These are phyloP conservation scores for Magnusiomyces magnusii DNA, from an alignment of 1,139 yeast genomes.

Conservation along the genomic window DNA sequence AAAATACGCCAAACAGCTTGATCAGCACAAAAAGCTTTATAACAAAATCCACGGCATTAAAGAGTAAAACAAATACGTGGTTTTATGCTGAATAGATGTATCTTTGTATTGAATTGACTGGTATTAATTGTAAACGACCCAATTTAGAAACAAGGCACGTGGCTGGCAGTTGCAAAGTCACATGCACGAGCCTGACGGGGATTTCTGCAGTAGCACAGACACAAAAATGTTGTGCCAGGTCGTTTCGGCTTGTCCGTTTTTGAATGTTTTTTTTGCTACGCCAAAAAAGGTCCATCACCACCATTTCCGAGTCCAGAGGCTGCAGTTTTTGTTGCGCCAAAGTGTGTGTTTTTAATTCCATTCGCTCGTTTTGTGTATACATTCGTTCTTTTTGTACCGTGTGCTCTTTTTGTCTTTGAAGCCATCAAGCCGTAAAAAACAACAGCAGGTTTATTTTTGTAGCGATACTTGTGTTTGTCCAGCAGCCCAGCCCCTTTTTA, in stretches of 20 bases:
- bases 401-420: neutral
- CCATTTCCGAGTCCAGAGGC: too few relatives aligned
- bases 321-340: too few relatives aligned
- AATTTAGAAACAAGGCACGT: too few relatives aligned
- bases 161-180: too few relatives aligned
- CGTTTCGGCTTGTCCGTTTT: too few relatives aligned
- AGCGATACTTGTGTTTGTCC: neutral
- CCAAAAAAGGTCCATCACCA: neutral
- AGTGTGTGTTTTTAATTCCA: neutral
- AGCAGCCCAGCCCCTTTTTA: neutral
- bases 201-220: neutral
- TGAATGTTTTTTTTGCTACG: neutral
- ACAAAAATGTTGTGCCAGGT: too few relatives aligned
- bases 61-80: too few relatives aligned
- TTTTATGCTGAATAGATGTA: too few relatives aligned
- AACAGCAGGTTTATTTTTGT: too few relatives aligned
- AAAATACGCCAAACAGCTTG: slow-evolving; percentile 69
- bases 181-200: neutral
- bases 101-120: too few relatives aligned
- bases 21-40: slow-evolving; percentile 74
- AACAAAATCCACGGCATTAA: slow-evolving; percentile 41
- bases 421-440: too few relatives aligned
- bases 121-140: too few relatives aligned
- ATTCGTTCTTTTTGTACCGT: neutral
- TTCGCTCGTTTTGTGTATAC: neutral